phyloP scores from a whole-genome alignment of 306 rosid genomes.

The Geum urbanum region DNA sequence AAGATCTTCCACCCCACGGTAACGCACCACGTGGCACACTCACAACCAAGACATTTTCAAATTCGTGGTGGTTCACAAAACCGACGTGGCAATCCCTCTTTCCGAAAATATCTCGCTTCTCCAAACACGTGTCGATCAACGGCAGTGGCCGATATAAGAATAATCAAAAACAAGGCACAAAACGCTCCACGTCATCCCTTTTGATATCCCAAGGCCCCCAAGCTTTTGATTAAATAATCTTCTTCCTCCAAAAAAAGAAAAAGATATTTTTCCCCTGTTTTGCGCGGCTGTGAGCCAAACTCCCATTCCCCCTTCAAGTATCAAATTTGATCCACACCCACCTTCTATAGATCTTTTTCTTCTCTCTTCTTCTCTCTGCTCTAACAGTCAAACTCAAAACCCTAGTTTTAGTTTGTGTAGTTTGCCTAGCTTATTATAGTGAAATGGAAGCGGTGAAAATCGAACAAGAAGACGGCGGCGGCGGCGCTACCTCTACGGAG shows the following conservation, averaged over 20 bases:
- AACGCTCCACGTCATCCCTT: constrained; percentile 36
- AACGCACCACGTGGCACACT: constrained; percentile 32
- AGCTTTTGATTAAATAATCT: too few species aligned
- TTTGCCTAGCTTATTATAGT: neutral
- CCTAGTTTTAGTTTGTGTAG: neutral
- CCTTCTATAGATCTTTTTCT: neutral
- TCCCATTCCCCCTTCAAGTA: neutral
- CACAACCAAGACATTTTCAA: constrained; percentile 25
- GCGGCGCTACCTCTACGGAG: constrained; percentile 10
- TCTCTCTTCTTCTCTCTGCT: neutral
- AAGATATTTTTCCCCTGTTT: constrained; percentile 11
- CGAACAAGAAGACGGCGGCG: constrained; percentile 14
- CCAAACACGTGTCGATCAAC: constrained; percentile 13
- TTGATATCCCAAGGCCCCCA: constrained; percentile 16
- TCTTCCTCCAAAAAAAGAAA: neutral
- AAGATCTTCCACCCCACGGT: neutral
- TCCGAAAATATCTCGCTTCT: constrained; percentile 30
- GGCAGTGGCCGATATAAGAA: constrained; percentile 1
- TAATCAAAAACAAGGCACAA: constrained; percentile 28
- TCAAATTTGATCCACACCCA: neutral
- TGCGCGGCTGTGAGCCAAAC: constrained; percentile 20
- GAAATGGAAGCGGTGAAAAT: constrained; percentile 23
- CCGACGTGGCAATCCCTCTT: constrained; percentile 8
- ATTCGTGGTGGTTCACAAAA: neutral
- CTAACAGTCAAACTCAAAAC: neutral